Evolutionary conservation across 495 filamentous ascomycete species (phyloP), one percentile per base, ranked within the genome.

Genomic region (Margaritispora aquatica): DNA sequence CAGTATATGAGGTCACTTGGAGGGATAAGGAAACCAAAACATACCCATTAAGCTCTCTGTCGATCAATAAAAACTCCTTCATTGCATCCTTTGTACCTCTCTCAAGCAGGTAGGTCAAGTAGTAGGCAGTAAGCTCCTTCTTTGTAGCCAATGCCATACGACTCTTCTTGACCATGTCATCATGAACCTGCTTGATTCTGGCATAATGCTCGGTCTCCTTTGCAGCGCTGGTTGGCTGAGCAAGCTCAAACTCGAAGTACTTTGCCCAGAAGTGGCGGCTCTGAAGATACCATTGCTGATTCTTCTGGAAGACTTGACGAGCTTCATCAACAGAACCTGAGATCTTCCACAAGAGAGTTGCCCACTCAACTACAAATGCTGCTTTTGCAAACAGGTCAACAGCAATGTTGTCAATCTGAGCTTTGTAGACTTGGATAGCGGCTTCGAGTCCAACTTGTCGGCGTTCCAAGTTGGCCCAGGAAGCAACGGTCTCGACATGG

Each of bases 241-340:
- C 85, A 41, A 96, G 76, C 75, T 99, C 94, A 62, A 99, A 96
- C 53, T 84, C 75, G 11, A 97, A 80, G 73, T 89, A 99, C 69
- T 85, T 88, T 57, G 84, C 79, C 93, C 92, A 97, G 81, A 99
- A 99, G 22, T 86, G 79, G n/a, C 83, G 80, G 66, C 90, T 95
- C 64, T 93, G 89, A 17, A 88, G 78, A 71, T 96, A 96, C 77
- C 85, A 89, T 63, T 92, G 84, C 53, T 89, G 80, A 66, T 96
- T 90, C 66, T 84, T 86, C 60, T 87, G 75, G 75, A 88, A 99
- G 0, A 96, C 86, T 52, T 88, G 80, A 9, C 95, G 87, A 24
- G 94, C 93, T 66, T 94, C 92, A 29, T 92, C 89, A 11, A 84
- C 75, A 0, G 84, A 85, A 8, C 91, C 93, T 75, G 94, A 91